These are phyloP conservation scores for Penicillium turbatum DNA, from an alignment of 495 filamentous ascomycete species.

Conservation along the genomic window DNA sequence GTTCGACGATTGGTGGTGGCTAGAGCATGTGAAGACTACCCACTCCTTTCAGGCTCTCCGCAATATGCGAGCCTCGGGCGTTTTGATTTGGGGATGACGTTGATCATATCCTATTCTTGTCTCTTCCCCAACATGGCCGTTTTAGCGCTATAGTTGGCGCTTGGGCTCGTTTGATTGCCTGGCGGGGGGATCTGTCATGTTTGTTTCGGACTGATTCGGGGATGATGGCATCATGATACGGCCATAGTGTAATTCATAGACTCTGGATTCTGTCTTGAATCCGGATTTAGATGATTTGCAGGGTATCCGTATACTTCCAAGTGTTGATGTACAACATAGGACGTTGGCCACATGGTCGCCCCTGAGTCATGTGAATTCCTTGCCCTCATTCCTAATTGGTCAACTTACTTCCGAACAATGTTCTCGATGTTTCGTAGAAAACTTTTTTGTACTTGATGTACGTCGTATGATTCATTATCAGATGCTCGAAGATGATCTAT, in stretches of 20 bases:
- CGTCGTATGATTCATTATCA: not conserved
- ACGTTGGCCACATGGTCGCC: not conserved
- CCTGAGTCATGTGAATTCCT: conserved; percentile 4
- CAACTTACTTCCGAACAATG: not conserved
- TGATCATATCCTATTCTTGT: conserved; percentile 15
- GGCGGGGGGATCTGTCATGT: not conserved
- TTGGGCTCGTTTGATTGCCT: conserved; percentile 6
- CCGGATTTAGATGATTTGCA: not conserved
- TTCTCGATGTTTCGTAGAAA: not conserved
- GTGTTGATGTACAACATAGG: not conserved
- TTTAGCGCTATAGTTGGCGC: conserved; percentile 5
- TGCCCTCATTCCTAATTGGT: conserved; percentile 1
- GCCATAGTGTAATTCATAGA: not conserved
- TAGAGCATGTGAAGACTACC: conserved; percentile 23
- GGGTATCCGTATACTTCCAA: not conserved
- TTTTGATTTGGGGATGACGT: conserved; percentile 14
- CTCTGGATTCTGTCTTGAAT: not conserved
- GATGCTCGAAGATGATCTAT: not conserved
- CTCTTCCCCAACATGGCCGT: conserved; percentile 7
- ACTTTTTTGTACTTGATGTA: not conserved
- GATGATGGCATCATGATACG: conserved; percentile 1
- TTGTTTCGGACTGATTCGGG: not conserved
- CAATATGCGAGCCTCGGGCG: conserved; percentile 22
- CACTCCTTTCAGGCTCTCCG: conserved; percentile 14
- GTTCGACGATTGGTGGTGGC: conserved; percentile 3